Percentiles rank a stretch among this genome's conserved stretches.
These are phyloP conservation scores for Corchorus olitorius DNA, from an alignment of 345 rosid species.

Conservation along the genomic window DNA sequence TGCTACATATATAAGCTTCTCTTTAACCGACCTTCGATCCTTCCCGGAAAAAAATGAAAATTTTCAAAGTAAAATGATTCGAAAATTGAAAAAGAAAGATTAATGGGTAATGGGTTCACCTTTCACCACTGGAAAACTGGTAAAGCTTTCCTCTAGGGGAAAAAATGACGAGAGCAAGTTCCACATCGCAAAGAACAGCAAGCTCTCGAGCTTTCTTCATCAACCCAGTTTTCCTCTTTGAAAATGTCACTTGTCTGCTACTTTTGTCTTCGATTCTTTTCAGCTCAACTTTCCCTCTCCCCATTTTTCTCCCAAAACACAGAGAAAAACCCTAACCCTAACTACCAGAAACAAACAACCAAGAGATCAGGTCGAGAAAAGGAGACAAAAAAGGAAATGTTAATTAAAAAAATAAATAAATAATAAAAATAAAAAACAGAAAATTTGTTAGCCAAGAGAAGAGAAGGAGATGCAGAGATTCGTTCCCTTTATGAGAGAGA, in stretches of 20 bases:
- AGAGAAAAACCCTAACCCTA: background rate
- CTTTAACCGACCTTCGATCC: too few relatives aligned
- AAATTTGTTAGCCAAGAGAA: too few relatives aligned
- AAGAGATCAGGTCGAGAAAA: background rate
- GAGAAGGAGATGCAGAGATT: too few relatives aligned
- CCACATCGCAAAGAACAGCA: slow-evolving; percentile 29
- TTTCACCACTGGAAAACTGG: slow-evolving; percentile 16
- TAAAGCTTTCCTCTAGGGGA: slow-evolving; percentile 30
- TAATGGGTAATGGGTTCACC: background rate
- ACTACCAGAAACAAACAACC: background rate
- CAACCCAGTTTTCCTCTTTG: slow-evolving; percentile 27
- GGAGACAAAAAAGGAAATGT: background rate
- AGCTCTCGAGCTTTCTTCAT: slow-evolving; percentile 33
- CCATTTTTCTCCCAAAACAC: background rate
- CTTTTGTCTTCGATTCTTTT: slow-evolving; percentile 27
- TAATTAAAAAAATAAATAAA: too few relatives aligned
- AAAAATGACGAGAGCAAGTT: slow-evolving; percentile 27
- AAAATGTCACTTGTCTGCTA: slow-evolving; percentile 27
- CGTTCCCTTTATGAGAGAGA: too few relatives aligned
- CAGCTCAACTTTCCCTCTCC: slow-evolving; percentile 31
- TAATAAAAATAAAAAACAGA: too few relatives aligned
- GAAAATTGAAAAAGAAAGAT: background rate
- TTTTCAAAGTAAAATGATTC: too few relatives aligned
- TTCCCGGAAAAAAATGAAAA: too few relatives aligned
- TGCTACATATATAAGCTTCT: too few relatives aligned